Evolutionary conservation across 202 grass and related monocot genomes (phyloP).

Genomic region (Panicum virgatum): DNA sequence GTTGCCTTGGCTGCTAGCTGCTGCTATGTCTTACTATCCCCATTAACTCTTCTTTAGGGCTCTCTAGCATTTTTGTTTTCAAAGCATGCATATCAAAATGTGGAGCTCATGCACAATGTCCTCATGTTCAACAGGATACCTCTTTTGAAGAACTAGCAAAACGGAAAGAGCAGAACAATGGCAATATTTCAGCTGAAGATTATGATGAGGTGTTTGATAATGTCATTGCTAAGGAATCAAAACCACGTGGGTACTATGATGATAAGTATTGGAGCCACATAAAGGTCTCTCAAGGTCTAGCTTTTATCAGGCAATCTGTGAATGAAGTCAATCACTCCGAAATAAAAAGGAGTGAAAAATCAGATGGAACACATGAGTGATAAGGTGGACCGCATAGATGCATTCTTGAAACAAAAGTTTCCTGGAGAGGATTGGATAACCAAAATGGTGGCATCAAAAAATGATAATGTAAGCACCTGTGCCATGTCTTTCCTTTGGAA

Average conservation of each 20-base stretch:
- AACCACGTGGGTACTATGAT: constrained; percentile 7
- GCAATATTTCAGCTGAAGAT: not conserved
- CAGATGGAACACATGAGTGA: not conserved
- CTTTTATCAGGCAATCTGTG: not conserved
- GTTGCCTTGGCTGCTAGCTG: too few relatives aligned
- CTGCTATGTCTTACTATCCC: too few relatives aligned
- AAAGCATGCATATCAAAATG: too few relatives aligned
- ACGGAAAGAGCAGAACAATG: not conserved
- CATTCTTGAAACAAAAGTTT: not conserved
- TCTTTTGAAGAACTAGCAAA: constrained; percentile 9
- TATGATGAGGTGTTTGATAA: not conserved
- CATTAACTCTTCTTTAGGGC: too few relatives aligned
- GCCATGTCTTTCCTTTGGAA: too few relatives aligned
- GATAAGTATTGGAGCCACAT: not conserved
- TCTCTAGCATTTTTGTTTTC: too few relatives aligned
- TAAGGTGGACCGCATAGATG: not conserved
- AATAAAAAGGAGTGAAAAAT: not conserved
- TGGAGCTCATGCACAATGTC: too few relatives aligned
- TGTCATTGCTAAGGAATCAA: not conserved
- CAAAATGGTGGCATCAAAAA: not conserved
- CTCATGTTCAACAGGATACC: not conserved
- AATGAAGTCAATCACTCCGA: not conserved
- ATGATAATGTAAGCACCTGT: too few relatives aligned
- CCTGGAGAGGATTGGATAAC: not conserved
- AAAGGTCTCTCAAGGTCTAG: not conserved